Evolutionary conservation across 768 basidiomycete species (phyloP).

Genomic region (Pulveroboletus sp.): DNA sequence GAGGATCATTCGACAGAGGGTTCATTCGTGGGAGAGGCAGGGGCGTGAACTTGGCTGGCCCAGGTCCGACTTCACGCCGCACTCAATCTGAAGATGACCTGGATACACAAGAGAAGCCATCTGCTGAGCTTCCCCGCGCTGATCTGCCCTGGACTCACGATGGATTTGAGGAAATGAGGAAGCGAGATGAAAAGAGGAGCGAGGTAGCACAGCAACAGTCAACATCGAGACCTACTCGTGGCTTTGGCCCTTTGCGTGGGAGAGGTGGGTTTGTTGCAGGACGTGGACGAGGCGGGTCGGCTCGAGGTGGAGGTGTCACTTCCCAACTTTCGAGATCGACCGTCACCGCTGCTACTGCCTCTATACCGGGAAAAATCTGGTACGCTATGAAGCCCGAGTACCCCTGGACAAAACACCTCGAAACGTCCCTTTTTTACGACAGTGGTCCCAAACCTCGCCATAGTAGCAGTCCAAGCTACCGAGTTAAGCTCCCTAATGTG

Average conservation of each 20-base stretch:
- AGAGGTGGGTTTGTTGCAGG: constrained; percentile 42
- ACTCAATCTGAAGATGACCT: constrained; percentile 20
- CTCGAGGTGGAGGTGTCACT: constrained; percentile 38
- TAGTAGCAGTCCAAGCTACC: constrained; percentile 49
- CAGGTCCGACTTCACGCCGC: constrained; percentile 6
- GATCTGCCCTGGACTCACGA: constrained; percentile 80
- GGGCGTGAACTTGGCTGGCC: constrained; percentile 37
- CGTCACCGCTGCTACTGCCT: constrained; percentile 20
- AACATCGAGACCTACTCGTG: constrained; percentile 29
- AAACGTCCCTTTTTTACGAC: constrained; percentile 68
- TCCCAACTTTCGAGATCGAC: constrained; percentile 31
- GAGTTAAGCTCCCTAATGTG: constrained; percentile 60
- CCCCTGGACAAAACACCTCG: constrained; percentile 81
- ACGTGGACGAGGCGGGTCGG: constrained; percentile 44
- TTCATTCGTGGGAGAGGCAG: constrained; percentile 58
- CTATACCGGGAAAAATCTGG: constrained; percentile 50
- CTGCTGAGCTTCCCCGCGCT: constrained; percentile 47
- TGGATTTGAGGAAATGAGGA: constrained; percentile 84
- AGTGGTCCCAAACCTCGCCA: constrained; percentile 51
- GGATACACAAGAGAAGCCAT: constrained; percentile 13
- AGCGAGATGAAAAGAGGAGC: constrained; percentile 55
- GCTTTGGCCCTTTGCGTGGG: constrained; percentile 38
- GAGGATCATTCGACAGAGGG: constrained; percentile 40
- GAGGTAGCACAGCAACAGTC: constrained; percentile 32
- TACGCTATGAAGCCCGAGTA: constrained; percentile 73